Evolutionary conservation across 306 rosid species (phyloP).

Genomic region (Benincasa hispida): DNA sequence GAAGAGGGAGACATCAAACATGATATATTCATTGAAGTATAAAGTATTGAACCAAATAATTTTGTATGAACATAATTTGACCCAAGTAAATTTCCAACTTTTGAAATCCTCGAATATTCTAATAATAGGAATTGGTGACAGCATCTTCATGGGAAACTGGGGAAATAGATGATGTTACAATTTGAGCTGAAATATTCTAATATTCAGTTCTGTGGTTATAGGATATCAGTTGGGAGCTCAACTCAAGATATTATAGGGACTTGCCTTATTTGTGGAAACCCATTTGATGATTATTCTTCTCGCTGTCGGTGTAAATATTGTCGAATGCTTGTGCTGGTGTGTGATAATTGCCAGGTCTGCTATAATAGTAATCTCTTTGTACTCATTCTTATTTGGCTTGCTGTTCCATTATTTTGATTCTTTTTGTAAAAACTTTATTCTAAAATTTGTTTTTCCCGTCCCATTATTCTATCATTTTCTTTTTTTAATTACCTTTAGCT

Average conservation of each 20-base stretch:
- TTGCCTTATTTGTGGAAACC: slow-evolving; percentile 55
- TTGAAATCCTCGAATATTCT: background rate
- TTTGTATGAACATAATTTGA: background rate
- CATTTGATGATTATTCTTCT: slow-evolving; percentile 76
- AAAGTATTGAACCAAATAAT: background rate
- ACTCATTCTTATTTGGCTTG: background rate
- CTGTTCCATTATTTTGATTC: background rate
- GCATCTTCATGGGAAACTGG: background rate
- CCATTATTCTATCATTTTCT: background rate
- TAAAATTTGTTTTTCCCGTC: background rate
- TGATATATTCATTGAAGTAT: background rate
- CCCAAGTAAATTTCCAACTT: background rate
- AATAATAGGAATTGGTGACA: background rate
- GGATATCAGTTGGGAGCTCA: slow-evolving; percentile 89
- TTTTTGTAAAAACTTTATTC: background rate
- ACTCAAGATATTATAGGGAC: slow-evolving; percentile 43
- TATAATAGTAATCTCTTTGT: slow-evolving; percentile 1
- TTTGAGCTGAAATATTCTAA: background rate
- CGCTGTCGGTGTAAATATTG: slow-evolving; percentile 72
- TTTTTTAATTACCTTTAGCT: background rate
- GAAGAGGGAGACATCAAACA: background rate
- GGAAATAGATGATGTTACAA: slow-evolving; percentile 5
- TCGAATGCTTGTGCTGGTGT: slow-evolving; percentile 82
- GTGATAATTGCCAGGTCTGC: slow-evolving; percentile 68
- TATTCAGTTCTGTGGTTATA: slow-evolving; percentile 21